Percentiles rank a stretch among this genome's conserved stretches.
phyloP scores from a whole-genome alignment of 495 filamentous ascomycete genomes.

The Chaetomidium leptoderma region DNA sequence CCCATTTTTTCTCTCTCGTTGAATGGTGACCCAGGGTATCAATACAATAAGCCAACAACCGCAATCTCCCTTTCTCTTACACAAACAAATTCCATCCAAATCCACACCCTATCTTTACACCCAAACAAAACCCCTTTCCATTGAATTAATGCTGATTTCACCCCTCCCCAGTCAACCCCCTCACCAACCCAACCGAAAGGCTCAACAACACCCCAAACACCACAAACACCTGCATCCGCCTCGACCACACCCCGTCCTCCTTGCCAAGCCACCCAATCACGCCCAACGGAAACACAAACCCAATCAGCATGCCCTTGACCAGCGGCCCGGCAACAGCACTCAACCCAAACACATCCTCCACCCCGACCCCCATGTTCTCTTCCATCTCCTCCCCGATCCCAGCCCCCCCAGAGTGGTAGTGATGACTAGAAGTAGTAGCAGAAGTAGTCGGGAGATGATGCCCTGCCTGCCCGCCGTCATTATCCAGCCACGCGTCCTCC shows the following conservation, averaged over 20 bases:
- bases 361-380: constrained; percentile 29
- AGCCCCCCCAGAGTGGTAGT: constrained; percentile 17
- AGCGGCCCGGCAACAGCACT: constrained; percentile 65
- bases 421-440: not conserved
- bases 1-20: constrained; percentile 5
- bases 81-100: not conserved
- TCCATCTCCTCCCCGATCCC: constrained; percentile 37
- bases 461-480: constrained; percentile 32
- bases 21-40: constrained; percentile 6
- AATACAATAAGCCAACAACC: not conserved
- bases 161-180: constrained; percentile 34
- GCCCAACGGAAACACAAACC: constrained; percentile 90
- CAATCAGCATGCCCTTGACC: constrained; percentile 80
- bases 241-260: constrained; percentile 85
- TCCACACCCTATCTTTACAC: no score
- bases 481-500: constrained; percentile 93
- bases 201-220: constrained; percentile 66
- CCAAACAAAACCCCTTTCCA: not conserved
- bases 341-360: constrained; percentile 46
- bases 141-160: no score
- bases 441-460: not conserved
- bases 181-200: constrained; percentile 40
- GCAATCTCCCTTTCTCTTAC: not conserved
- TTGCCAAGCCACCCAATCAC: constrained; percentile 78
- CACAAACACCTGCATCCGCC: constrained; percentile 76